Evolutionary conservation across 371 early-diverging fungal genomes (phyloP), one percentile per base, ranked within the genome.

Genomic region (Rhizomucor pusillus): DNA sequence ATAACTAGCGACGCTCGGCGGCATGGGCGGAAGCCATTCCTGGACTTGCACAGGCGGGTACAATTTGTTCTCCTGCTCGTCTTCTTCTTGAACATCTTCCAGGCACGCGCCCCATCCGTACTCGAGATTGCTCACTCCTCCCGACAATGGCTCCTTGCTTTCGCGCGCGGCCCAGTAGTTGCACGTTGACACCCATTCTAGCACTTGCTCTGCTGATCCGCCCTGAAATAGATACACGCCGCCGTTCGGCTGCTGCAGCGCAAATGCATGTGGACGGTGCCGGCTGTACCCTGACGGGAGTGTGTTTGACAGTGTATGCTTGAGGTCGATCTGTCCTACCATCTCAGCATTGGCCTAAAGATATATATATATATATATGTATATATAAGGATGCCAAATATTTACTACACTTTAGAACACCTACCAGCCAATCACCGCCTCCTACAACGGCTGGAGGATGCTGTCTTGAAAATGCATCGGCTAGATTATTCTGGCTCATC

Each of bases 151-250:
- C 49, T 91, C 94, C 62, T 90, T 92, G 53, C 89, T 89, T 52
- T 87, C 87, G 10, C 93, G 71, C 3, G 95, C 94, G 4, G 95
- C 94, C 95, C 96, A 96, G 60, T 89, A 92, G 65, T 95, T 96
- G 60, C 94, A 89, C 6, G 87, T 84, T 0, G 81, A 65, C 0
- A 90, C 90, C 98, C 98, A 97, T 50, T 85, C 90, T 13, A 76
- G 74, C 13, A 91, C 79, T 53, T 85, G 82, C 11, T 86, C 80
- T 14, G 78, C 77, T 7, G 82, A 81, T 7, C 76, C 74, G 0
- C 87, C 84, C 66, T 96, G 93, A 71, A 94, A 94, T 11, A 96
- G 69, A 51, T 89, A 91, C 5, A 90, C 88, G 9, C 87, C 88
- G 5, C 93, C 93, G 60, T 90, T 84, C 10, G 86, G 75, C 41